phyloP scores from a whole-genome alignment of 2,329 filamentous ascomycete species.

The Sclerotinia borealis region DNA sequence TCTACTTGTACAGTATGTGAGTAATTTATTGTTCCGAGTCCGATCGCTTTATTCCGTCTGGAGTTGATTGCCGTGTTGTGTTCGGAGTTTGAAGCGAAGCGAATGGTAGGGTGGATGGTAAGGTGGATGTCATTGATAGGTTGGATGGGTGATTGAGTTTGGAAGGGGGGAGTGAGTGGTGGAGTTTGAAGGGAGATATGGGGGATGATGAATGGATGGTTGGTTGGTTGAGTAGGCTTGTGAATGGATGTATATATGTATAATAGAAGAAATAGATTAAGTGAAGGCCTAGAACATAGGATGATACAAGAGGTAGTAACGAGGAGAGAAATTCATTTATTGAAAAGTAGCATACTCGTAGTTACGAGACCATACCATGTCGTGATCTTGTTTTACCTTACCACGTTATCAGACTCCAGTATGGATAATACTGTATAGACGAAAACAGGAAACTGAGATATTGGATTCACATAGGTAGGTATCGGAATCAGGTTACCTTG shows the following conservation, averaged over 20 bases:
- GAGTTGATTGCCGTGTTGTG: no score
- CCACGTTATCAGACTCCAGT: no score
- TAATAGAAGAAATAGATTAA: neutral
- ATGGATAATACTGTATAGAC: no score
- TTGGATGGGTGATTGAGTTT: no score
- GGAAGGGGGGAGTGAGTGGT: no score
- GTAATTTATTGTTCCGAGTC: neutral
- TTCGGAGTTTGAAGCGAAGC: neutral
- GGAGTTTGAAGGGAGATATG: no score
- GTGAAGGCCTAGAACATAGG: neutral
- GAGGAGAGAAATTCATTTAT: neutral
- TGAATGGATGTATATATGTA: neutral
- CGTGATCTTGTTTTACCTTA: neutral
- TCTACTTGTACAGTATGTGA: neutral
- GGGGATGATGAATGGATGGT: neutral
- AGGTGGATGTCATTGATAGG: no score
- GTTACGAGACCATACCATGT: neutral
- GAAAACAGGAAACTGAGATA: neutral
- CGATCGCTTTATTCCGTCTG: neutral
- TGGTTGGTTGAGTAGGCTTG: neutral
- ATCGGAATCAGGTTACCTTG: neutral
- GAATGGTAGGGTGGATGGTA: neutral
- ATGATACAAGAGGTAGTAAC: neutral
- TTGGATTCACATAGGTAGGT: neutral
- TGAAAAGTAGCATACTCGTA: neutral